Percentiles rank a stretch among this genome's conserved stretches.
These are phyloP conservation scores for Beauveria sp. DNA, from an alignment of 2,329 filamentous ascomycete genomes.

Conservation along the genomic window DNA sequence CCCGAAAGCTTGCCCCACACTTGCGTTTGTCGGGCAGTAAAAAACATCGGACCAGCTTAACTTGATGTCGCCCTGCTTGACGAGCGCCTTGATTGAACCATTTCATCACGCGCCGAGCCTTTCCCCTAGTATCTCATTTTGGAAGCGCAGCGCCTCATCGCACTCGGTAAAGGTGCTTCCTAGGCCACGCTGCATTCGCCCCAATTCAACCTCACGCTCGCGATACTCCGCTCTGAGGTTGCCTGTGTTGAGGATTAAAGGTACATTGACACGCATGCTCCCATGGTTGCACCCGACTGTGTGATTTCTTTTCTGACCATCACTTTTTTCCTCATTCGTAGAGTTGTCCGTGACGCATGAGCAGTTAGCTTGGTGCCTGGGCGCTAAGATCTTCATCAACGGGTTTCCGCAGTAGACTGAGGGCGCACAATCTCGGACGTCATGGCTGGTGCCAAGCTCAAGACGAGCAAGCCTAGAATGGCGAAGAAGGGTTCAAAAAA, in stretches of 20 bases:
- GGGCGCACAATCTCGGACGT: background rate
- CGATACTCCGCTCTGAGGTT: background rate
- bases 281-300: no score
- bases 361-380: background rate
- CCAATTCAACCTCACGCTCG: background rate
- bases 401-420: background rate
- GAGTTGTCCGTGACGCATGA: no score
- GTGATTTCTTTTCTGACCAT: background rate
- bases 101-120: background rate
- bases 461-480: background rate
- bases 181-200: background rate
- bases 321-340: background rate
- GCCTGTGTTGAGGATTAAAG: background rate
- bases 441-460: background rate
- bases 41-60: background rate
- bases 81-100: background rate
- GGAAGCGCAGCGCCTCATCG: background rate
- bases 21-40: background rate
- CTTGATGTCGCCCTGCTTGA: background rate
- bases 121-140: no score
- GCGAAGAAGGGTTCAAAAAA: constrained; percentile 8
- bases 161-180: background rate
- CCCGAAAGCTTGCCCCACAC: background rate
- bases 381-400: background rate
- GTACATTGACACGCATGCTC: background rate